Base-by-base conservation (phyloP, 257 asterid species). In the Cordia subcordata region DNA sequence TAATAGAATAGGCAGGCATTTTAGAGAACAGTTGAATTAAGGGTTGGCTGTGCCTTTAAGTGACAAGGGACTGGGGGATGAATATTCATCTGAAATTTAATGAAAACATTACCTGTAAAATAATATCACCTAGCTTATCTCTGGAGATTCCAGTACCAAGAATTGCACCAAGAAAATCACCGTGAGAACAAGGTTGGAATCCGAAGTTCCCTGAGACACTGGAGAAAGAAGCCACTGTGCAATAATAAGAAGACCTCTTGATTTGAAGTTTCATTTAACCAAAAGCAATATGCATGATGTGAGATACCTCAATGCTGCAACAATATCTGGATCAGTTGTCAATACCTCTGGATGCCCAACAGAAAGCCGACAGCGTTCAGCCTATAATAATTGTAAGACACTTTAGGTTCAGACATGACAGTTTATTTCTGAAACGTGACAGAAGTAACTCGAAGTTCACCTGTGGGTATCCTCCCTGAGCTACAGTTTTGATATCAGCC, bases 391-490 rank as follows among this genome's bases (percentile, higher is more conserved):
- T 64, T 17, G 22, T 51, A 63, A 52, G 37, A 3, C 14, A 44
- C 33, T 61, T 40, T 16, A 23, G 21, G 40, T 55, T 50, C 39
- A 57, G n/a, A 10, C 19, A 53, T 51, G 42, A 65, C 39, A 65
- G 69, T 9, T 51, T 32, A 66, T 37, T 49, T 23, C 58, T 17
- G 50, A 49, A 15, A 53, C 14, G 27, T 11, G 45, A 57, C 23
- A 47, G 18, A 67, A 22, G 56, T 3, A 49, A 27, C 3, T 19
- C 4, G 58, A 23, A 37, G 46, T 21, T 32, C 75, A 88, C 99
- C 96, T 93, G 90, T 11, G 96, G 99, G 66, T 89, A 89, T 76
- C 99, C 99, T 72, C 99, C 97, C 72, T 72, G 90, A 44, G 85
- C 82, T 62, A 89, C 79, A 58, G 67, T 27, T 70, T 85, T 89